Percentiles rank a stretch among this genome's conserved stretches.
Evolutionary conservation across 345 rosid genomes (phyloP).

Genomic region (Gossypium raimondii): DNA sequence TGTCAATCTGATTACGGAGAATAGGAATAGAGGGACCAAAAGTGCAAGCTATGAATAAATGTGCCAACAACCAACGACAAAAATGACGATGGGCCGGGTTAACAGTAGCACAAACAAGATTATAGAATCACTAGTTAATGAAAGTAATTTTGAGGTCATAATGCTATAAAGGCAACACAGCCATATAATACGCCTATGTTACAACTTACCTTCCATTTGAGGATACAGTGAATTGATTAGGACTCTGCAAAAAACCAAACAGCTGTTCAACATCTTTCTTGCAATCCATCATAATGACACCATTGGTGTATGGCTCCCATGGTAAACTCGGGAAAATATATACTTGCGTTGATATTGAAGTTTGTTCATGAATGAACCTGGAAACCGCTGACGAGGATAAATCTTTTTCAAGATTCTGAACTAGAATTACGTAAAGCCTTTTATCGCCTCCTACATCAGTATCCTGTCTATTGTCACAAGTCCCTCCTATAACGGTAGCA

Average conservation of each 20-base stretch:
- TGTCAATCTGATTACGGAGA: background rate
- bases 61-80: background rate
- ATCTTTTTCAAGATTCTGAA: slow-evolving; percentile 43
- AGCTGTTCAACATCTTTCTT: slow-evolving; percentile 23
- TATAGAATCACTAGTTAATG: background rate
- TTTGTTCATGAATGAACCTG: slow-evolving; percentile 34
- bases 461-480: slow-evolving; percentile 17
- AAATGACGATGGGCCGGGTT: background rate
- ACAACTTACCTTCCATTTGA: slow-evolving; percentile 34
- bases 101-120: background rate
- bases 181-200: background rate
- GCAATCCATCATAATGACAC: slow-evolving; percentile 27
- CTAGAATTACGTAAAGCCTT: slow-evolving; percentile 12
- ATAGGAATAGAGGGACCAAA: background rate
- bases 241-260: slow-evolving; percentile 28
- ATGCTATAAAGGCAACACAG: background rate
- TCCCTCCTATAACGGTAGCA: background rate
- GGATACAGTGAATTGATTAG: slow-evolving; percentile 35
- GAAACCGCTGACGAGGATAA: slow-evolving; percentile 31
- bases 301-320: slow-evolving; percentile 28
- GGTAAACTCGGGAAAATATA: slow-evolving; percentile 34
- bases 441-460: slow-evolving; percentile 33
- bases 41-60: background rate
- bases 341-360: slow-evolving; percentile 23
- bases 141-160: background rate